A percentile compares a stretch with the other conserved stretches of the same genome.
Evolutionary conservation across 108 stramenopile species (phyloP).

Genomic region (Cyclotella choctawhatcheeana): DNA sequence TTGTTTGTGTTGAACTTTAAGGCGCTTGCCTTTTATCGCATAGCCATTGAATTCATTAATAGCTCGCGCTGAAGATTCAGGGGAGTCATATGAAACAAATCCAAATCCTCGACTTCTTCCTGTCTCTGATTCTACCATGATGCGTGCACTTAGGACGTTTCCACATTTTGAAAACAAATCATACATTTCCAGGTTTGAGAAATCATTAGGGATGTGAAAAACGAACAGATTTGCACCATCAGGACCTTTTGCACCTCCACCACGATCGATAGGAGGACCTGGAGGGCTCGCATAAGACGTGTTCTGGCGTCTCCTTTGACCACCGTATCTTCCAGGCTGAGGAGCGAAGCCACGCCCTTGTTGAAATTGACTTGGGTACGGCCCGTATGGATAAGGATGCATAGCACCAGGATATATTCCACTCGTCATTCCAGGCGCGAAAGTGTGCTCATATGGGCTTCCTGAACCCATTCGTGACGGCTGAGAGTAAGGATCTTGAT

Average conservation of each 20-base stretch:
- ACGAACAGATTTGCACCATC: constrained; percentile 97
- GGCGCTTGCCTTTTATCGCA: constrained; percentile 84
- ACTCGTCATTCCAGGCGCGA: constrained; percentile 8
- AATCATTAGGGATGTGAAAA: constrained; percentile 98
- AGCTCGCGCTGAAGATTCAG: constrained; percentile 92
- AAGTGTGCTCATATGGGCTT: constrained; percentile 16
- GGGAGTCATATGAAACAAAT: constrained; percentile 94
- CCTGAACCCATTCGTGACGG: constrained; percentile 6
- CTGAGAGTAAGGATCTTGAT: constrained; percentile 11
- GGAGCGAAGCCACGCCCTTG: constrained; percentile 11
- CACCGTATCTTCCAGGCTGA: constrained; percentile 21
- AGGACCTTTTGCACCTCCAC: constrained; percentile 58
- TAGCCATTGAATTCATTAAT: constrained; percentile 94
- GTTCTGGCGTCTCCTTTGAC: constrained; percentile 2
- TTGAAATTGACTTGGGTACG: constrained; percentile 27
- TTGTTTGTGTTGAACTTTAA: constrained; percentile 89
- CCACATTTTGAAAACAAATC: constrained; percentile 90
- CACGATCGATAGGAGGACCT: constrained; percentile 42
- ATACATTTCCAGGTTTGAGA: constrained; percentile 94
- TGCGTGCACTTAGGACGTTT: constrained; percentile 91
- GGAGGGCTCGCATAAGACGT: constrained; percentile 34
- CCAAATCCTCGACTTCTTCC: constrained; percentile 96
- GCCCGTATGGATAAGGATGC: constrained; percentile 26
- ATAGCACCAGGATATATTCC: constrained; percentile 26
- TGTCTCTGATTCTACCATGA: constrained; percentile 96